These are phyloP conservation scores for Ceriops decandra DNA, from an alignment of 345 rosid species.

Conservation along the genomic window DNA sequence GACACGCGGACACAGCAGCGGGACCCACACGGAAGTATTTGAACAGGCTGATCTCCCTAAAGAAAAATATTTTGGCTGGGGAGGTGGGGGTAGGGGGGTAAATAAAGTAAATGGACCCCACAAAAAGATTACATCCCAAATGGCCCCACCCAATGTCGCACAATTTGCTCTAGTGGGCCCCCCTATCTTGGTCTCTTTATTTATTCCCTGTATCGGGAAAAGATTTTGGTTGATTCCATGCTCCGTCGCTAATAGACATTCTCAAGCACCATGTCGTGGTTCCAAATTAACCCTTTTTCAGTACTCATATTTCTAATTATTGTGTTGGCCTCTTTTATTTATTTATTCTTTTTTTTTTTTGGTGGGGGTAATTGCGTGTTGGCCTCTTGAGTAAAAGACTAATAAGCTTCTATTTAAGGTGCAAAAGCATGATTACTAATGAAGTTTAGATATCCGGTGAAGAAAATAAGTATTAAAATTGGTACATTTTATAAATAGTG, in stretches of 20 bases:
- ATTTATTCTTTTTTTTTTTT: too few species aligned
- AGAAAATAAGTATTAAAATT: too few species aligned
- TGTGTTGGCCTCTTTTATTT: slow-evolving; percentile 7
- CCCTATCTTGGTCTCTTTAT: not conserved
- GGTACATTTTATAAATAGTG: too few species aligned
- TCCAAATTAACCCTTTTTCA: slow-evolving; percentile 7
- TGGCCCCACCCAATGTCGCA: slow-evolving; percentile 18
- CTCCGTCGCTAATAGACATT: slow-evolving; percentile 1
- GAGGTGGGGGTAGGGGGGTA: too few species aligned
- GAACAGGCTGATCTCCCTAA: not conserved
- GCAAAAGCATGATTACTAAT: too few species aligned
- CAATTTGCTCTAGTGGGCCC: not conserved
- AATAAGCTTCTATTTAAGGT: too few species aligned
- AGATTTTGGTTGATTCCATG: not conserved
- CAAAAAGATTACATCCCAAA: slow-evolving; percentile 15
- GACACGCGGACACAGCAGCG: slow-evolving; percentile 20
- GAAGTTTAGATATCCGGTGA: too few species aligned
- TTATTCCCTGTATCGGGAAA: slow-evolving; percentile 23
- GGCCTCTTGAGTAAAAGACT: too few species aligned
- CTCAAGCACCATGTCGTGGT: not conserved
- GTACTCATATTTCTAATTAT: slow-evolving; percentile 16
- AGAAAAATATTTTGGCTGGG: not conserved
- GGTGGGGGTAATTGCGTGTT: too few species aligned
- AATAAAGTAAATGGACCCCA: slow-evolving; percentile 8
- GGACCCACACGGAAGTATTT: slow-evolving; percentile 5